These are phyloP conservation scores for Pleurotus tuber-regium DNA, from an alignment of 768 basidiomycete species.

Conservation along the genomic window DNA sequence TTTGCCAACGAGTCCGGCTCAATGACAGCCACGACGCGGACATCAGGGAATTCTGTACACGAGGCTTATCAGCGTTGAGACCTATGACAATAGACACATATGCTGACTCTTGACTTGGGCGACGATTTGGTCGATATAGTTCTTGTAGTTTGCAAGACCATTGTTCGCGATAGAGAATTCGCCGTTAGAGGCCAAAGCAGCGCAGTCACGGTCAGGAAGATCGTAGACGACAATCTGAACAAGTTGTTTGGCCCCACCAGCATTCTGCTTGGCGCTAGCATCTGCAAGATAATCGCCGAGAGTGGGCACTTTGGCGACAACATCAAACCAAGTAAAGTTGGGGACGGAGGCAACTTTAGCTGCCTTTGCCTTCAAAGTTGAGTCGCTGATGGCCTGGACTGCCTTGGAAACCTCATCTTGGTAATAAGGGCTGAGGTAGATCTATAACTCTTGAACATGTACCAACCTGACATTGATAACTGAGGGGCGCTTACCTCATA, in stretches of 20 bases:
- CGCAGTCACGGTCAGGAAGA: constrained; percentile 65
- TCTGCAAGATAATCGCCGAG: constrained; percentile 58
- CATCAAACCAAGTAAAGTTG: constrained; percentile 63
- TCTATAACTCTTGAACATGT: constrained; percentile 22
- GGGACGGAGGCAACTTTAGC: constrained; percentile 53
- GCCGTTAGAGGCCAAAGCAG: constrained; percentile 63
- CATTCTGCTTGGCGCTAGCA: constrained; percentile 42
- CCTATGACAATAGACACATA: background rate
- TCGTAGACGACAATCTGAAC: constrained; percentile 58
- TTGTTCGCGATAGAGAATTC: constrained; percentile 59
- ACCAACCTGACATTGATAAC: background rate
- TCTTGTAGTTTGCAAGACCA: constrained; percentile 52
- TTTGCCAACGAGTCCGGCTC: constrained; percentile 70
- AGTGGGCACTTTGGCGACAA: constrained; percentile 49
- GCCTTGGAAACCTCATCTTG: constrained; percentile 52
- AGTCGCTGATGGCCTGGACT: constrained; percentile 44
- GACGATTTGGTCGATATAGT: constrained; percentile 63
- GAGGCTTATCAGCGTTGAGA: background rate
- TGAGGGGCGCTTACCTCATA: constrained; percentile 32
- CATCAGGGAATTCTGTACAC: constrained; percentile 48
- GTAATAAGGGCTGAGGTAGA: constrained; percentile 56
- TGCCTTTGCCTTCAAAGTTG: constrained; percentile 50
- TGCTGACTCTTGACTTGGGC: constrained; percentile 49
- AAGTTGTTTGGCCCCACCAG: constrained; percentile 45
- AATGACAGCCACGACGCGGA: constrained; percentile 62